Percentiles rank a stretch among this genome's conserved stretches.
These are phyloP conservation scores for Cicer pinnatifidum DNA, from an alignment of 306 rosid species.

Conservation along the genomic window DNA sequence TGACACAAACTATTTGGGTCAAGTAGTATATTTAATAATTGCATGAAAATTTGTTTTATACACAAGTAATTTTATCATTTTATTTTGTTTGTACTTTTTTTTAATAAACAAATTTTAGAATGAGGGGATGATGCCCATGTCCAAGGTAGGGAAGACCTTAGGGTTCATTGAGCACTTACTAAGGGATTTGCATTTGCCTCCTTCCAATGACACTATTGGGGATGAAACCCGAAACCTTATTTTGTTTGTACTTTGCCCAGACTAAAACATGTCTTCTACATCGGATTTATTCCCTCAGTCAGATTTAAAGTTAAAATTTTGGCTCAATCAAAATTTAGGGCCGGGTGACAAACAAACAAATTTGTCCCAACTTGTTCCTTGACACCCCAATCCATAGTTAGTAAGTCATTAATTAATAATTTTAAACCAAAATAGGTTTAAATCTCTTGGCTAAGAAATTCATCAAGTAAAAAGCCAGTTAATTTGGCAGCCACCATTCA, in stretches of 20 bases:
- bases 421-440: constrained; percentile 8
- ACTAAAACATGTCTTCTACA: background rate
- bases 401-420: background rate
- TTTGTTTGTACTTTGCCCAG: background rate
- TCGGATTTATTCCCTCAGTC: background rate
- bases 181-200: no score
- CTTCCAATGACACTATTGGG: no score
- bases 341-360: background rate
- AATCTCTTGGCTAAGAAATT: constrained; percentile 20
- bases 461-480: background rate
- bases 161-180: no score
- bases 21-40: background rate
- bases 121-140: no score
- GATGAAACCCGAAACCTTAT: background rate
- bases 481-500: constrained; percentile 17
- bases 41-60: background rate
- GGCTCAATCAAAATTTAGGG: background rate
- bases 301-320: background rate
- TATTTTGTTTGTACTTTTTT: background rate
- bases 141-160: no score
- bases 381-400: background rate
- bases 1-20: constrained; percentile 7
- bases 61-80: background rate
- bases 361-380: background rate
- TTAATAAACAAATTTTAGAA: no score